These are phyloP conservation scores for Suillus alpinus DNA, from an alignment of 768 basidiomycete genomes.

Conservation along the genomic window DNA sequence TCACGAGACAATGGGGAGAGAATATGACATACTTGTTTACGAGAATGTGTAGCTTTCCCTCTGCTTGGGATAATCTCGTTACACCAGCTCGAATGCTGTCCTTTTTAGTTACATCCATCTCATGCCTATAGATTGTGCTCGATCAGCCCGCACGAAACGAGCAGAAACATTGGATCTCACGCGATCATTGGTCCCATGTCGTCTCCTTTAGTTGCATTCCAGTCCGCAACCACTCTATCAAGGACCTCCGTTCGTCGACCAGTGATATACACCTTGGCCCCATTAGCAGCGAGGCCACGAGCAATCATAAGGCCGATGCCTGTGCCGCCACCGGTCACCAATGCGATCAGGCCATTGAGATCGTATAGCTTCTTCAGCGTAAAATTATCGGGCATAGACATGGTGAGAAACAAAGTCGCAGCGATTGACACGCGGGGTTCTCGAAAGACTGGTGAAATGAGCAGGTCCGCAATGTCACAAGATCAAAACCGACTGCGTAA, in stretches of 20 bases:
- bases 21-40: slow-evolving; percentile 67
- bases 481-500: not conserved
- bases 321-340: slow-evolving; percentile 49
- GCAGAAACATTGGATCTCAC: slow-evolving; percentile 36
- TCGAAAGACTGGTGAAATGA: not conserved
- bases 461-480: not conserved
- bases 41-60: slow-evolving; percentile 73
- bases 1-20: not conserved
- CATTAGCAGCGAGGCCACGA: slow-evolving; percentile 69
- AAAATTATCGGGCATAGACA: slow-evolving; percentile 24
- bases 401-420: slow-evolving; percentile 5
- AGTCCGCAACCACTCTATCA: slow-evolving; percentile 48
- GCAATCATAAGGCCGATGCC: slow-evolving; percentile 67
- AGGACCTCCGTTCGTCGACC: slow-evolving; percentile 67
- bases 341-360: slow-evolving; percentile 52
- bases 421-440: not conserved
- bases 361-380: slow-evolving; percentile 38
- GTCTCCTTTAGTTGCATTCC: slow-evolving; percentile 38
- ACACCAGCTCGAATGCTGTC: slow-evolving; percentile 60
- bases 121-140: slow-evolving; percentile 38
- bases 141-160: slow-evolving; percentile 5
- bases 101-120: slow-evolving; percentile 72
- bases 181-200: slow-evolving; percentile 52
- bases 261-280: slow-evolving; percentile 80
- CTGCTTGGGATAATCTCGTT: slow-evolving; percentile 32